Evolutionary conservation across 805 yeast species (phyloP).

Genomic region (Zygoascus biomembranicola): DNA sequence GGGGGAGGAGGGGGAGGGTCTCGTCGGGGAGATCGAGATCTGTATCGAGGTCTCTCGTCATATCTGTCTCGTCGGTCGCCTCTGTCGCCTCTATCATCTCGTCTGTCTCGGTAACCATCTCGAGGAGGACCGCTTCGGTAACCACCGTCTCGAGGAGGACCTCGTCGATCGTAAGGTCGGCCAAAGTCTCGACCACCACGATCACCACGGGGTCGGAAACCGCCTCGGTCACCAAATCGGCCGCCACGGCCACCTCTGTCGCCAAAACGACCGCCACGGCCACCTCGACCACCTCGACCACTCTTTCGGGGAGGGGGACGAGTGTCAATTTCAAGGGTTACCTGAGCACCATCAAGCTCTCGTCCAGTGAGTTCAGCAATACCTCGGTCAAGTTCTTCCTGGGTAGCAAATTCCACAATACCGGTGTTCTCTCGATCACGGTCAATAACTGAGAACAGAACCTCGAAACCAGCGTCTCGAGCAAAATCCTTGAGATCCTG

Average conservation of each 20-base stretch:
- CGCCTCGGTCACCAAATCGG: conserved; percentile 39
- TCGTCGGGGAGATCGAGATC: conserved; percentile 10
- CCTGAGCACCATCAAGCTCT: conserved; percentile 59
- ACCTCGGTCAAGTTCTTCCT: conserved; percentile 66
- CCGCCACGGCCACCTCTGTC: conserved; percentile 38
- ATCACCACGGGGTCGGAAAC: conserved; percentile 35
- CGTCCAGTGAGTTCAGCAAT: conserved; percentile 61
- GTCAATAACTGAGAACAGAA: conserved; percentile 30
- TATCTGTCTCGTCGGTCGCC: conserved; percentile 12
- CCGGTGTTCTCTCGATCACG: conserved; percentile 31
- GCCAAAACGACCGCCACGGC: conserved; percentile 27
- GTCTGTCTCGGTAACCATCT: conserved; percentile 34
- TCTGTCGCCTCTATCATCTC: conserved; percentile 13
- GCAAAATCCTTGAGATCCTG: conserved; percentile 60
- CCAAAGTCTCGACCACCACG: conserved; percentile 37
- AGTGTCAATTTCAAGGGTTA: conserved; percentile 67
- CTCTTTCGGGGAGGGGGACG: conserved; percentile 33
- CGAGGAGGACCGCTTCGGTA: conserved; percentile 41
- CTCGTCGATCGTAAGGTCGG: conserved; percentile 35
- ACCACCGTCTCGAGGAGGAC: conserved; percentile 37
- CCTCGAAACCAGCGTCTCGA: conserved; percentile 48
- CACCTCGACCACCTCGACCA: conserved; percentile 35
- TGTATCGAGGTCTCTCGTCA: conserved; percentile 12
- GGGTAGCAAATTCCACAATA: conserved; percentile 32
- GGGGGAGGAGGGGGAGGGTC: conserved; percentile 5